Percentiles rank a stretch among this genome's conserved stretches.
These are phyloP conservation scores for Chlorophyllum brunneum DNA, from an alignment of 768 basidiomycete genomes.

Conservation along the genomic window DNA sequence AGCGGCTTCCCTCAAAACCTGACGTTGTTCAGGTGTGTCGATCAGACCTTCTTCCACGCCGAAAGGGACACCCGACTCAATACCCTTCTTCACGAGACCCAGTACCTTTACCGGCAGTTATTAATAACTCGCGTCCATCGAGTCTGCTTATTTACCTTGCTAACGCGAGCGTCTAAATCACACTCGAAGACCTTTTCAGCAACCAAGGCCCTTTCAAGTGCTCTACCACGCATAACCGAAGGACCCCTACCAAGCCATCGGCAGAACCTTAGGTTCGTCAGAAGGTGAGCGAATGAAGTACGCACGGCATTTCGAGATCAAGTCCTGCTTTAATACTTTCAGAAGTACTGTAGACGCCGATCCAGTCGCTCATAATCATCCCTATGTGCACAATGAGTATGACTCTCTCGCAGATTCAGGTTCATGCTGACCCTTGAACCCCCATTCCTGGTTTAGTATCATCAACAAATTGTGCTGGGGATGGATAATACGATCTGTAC, in stretches of 20 bases:
- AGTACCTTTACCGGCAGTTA: constrained; percentile 33
- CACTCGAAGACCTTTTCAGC: constrained; percentile 38
- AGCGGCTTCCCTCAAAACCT: constrained; percentile 46
- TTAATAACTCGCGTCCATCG: neutral
- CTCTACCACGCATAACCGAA: constrained; percentile 42
- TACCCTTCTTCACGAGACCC: constrained; percentile 40
- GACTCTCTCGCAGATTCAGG: neutral
- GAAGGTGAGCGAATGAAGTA: constrained; percentile 1
- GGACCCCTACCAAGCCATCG: constrained; percentile 36
- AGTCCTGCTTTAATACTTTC: constrained; percentile 58
- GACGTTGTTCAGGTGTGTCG: constrained; percentile 44
- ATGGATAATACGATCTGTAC: constrained; percentile 17
- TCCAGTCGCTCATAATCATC: constrained; percentile 61
- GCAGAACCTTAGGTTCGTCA: constrained; percentile 29
- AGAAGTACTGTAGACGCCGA: constrained; percentile 42
- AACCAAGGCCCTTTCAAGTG: constrained; percentile 34
- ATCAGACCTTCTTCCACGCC: constrained; percentile 41
- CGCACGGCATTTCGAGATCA: constrained; percentile 61
- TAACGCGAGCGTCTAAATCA: constrained; percentile 38
- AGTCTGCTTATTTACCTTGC: constrained; percentile 22
- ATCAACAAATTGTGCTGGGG: neutral
- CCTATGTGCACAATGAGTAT: constrained; percentile 21
- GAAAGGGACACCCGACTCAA: constrained; percentile 53
- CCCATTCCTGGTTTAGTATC: constrained; percentile 47
- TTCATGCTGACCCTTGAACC: constrained; percentile 38